Evolutionary conservation across 225 moss, liverwort and hornwort species (phyloP).

Genomic region (Neckera pumila): DNA sequence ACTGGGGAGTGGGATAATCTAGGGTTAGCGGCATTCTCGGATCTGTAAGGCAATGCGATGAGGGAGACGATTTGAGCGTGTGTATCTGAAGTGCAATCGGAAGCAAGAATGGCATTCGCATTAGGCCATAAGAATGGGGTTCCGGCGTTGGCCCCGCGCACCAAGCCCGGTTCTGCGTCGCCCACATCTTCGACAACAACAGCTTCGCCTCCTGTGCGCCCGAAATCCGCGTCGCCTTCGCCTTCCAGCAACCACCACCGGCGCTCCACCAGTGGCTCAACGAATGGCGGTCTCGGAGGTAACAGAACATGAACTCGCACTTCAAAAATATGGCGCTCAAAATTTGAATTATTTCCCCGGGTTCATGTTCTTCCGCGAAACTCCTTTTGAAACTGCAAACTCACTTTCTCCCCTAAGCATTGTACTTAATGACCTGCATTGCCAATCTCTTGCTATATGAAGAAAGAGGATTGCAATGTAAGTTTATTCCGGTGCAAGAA

Average conservation of each 20-base stretch:
- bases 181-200: background rate
- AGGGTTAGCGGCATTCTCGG: conserved; percentile 1
- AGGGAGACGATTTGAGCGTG: background rate
- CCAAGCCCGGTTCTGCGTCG: background rate
- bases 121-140: background rate
- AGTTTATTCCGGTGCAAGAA: background rate
- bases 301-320: background rate
- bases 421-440: background rate
- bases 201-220: conserved; percentile 2
- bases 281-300: conserved; percentile 1
- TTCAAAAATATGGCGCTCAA: background rate
- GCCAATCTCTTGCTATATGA: background rate
- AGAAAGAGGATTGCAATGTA: background rate
- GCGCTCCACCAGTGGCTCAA: background rate
- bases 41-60: background rate
- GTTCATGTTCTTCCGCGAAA: background rate
- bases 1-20: background rate
- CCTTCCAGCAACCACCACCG: background rate
- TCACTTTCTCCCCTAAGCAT: background rate
- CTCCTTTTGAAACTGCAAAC: background rate
- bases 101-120: background rate
- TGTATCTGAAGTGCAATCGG: background rate
- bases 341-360: background rate
- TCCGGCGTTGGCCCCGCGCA: background rate
- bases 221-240: conserved; percentile 6